Evolutionary conservation across 2,329 filamentous ascomycete species (phyloP).

Genomic region (Colletotrichum paranaense): DNA sequence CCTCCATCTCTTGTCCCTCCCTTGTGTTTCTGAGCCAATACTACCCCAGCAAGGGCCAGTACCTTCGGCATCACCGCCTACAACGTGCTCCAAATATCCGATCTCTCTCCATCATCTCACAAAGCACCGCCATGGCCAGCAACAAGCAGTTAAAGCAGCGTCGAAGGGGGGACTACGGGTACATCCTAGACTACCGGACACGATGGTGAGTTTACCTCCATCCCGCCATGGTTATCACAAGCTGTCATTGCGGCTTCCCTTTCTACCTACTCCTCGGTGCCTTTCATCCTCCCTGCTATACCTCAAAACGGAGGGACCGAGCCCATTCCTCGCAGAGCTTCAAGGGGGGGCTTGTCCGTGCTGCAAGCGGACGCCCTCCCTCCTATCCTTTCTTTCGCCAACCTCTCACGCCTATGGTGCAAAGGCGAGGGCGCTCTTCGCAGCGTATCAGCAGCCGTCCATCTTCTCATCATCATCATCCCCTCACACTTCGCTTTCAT

Average conservation of each 20-base stretch:
- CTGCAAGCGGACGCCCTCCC: constrained; percentile 9
- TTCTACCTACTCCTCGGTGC: background rate
- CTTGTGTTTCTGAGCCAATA: background rate
- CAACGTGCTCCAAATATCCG: background rate
- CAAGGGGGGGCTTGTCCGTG: background rate
- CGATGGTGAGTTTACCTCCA: constrained; percentile 72
- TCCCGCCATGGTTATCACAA: background rate
- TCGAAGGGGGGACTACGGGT: constrained; percentile 79
- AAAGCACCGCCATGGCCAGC: constrained; percentile 10
- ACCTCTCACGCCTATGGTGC: background rate
- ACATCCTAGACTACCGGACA: constrained; percentile 83
- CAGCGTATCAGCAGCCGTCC: constrained; percentile 5
- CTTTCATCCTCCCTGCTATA: background rate
- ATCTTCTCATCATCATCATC: constrained; percentile 6
- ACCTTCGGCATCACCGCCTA: background rate
- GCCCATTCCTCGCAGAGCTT: constrained; percentile 19
- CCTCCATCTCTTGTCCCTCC: background rate
- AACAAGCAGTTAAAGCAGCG: constrained; percentile 65
- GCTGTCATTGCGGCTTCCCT: background rate
- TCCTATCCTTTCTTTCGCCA: background rate
- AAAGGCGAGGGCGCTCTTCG: background rate
- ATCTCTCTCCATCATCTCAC: constrained; percentile 12
- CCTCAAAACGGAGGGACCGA: background rate
- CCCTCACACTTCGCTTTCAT: constrained; percentile 23
- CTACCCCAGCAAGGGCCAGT: background rate